Base-by-base conservation (phyloP, 768 basidiomycete species). In the Podaxis mareebaensis region DNA sequence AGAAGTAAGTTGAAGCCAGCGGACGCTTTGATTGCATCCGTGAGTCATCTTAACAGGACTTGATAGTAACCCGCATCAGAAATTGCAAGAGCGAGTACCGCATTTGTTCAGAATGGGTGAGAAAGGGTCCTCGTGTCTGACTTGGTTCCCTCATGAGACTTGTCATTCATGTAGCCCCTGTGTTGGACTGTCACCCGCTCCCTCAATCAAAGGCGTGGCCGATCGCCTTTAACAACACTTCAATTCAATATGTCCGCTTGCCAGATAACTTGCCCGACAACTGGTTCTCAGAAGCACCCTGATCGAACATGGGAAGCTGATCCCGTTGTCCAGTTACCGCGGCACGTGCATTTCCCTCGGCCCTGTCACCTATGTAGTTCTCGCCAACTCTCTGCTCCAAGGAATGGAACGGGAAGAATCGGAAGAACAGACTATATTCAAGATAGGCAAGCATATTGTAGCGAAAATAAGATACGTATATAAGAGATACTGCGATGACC, bases 171-270 rank as follows among this genome's bases (percentile, higher is more conserved):
- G 15, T 66, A 90, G 88, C 77, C 10, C 83, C 84, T 39, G 70
- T 79, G 63, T 70, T 90, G 53, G 75, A 78, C 49, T 79, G 75
- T 67, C 74, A 71, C 10, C 74, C 81, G 13, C 76, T 92, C 55
- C 88, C 86, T 65, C 65, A 73, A 40, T 83, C 81, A n/a, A 64
- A 65, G 24, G 63, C 73, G 5, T 85, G 81, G 75, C 82, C 86
- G 20, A 81, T 83, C 20, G 89, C 89, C 17, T 92, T 92, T 78
- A 90, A 85, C 69, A 88, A 82, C 71, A 83, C 81, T 36, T 79
- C 88, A 13, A 76, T 88, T 0, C 90, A 91, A 72, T 85, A 66
- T 60, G 65, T 68, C 54, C 60, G 15, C 58, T 58, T 28, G 48
- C 54, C 54, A 48, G n/a, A 48, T 33, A 55, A 51, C 40, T 13